Percentiles rank a stretch among this genome's conserved stretches.
Conservation (phyloP, 176 grass and related monocot genomes). For the Zizania latifolia region DNA sequence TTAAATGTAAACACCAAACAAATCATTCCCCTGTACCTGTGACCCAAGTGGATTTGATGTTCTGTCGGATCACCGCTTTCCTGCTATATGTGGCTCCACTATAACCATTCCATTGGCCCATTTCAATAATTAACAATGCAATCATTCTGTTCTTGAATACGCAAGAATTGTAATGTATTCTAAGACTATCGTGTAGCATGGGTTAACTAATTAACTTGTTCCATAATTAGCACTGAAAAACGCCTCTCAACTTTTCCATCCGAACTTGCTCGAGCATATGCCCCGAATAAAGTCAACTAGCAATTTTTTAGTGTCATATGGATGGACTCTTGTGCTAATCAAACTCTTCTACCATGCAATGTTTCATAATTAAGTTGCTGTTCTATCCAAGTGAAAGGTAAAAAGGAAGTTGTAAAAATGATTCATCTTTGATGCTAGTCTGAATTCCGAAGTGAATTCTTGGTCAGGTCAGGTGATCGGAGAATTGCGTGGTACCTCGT, state of each 20-base stretch:
- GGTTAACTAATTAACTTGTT: slow-evolving; percentile 9
- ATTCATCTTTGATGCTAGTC: too few relatives aligned
- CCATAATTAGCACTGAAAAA: not conserved
- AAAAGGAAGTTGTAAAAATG: too few relatives aligned
- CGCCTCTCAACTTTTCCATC: not conserved
- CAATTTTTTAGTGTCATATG: too few relatives aligned
- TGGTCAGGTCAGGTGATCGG: too few relatives aligned
- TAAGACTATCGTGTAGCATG: slow-evolving; percentile 8
- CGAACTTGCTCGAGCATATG: not conserved
- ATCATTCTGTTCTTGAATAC: not conserved
- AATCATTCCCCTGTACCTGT: not conserved
- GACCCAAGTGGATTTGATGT: slow-evolving; percentile 15
- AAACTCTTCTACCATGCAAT: too few relatives aligned
- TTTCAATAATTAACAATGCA: slow-evolving; percentile 1
- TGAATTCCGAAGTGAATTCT: too few relatives aligned
- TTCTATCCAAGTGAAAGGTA: too few relatives aligned
- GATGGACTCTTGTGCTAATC: too few relatives aligned
- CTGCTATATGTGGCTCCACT: not conserved
- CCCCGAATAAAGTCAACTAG: too few relatives aligned
- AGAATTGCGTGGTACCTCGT: too few relatives aligned
- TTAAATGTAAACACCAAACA: slow-evolving; percentile 8
- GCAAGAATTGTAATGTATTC: not conserved
- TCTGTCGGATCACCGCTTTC: not conserved
- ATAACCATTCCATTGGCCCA: not conserved
- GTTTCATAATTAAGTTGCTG: too few relatives aligned